These are phyloP conservation scores for Leishmania guyanensis DNA, from an alignment of 208 protist species.

Conservation along the genomic window DNA sequence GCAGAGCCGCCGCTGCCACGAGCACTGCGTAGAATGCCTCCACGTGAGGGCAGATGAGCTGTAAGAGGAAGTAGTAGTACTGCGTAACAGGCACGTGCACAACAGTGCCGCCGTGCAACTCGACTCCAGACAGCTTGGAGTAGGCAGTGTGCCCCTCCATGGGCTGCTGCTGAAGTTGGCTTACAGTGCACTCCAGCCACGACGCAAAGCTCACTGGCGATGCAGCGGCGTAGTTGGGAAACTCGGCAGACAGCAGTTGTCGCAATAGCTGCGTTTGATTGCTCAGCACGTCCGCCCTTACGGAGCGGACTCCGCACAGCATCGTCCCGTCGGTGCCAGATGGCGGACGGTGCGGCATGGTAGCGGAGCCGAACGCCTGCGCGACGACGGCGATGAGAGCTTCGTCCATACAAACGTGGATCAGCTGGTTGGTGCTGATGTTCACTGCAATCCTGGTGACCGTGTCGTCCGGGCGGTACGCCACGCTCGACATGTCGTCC, in stretches of 20 bases:
- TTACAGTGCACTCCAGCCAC: slow-evolving; percentile 67
- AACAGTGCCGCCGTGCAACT: neutral
- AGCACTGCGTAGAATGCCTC: slow-evolving; percentile 52
- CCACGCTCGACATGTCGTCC: slow-evolving; percentile 22
- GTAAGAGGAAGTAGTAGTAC: slow-evolving; percentile 55
- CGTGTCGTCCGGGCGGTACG: slow-evolving; percentile 35
- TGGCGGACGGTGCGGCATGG: slow-evolving; percentile 4
- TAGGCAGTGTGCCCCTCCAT: neutral
- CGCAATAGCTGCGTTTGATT: slow-evolving; percentile 54
- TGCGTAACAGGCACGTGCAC: slow-evolving; percentile 36
- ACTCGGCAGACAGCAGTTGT: slow-evolving; percentile 65
- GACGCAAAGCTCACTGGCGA: slow-evolving; percentile 57
- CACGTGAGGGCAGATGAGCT: slow-evolving; percentile 62
- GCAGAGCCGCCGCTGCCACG: slow-evolving; percentile 20
- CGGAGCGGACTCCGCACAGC: slow-evolving; percentile 17
- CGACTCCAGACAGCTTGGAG: neutral
- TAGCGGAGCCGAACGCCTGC: slow-evolving; percentile 34
- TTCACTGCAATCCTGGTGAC: slow-evolving; percentile 54
- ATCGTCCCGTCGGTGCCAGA: slow-evolving; percentile 18
- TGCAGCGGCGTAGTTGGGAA: slow-evolving; percentile 66
- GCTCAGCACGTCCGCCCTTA: slow-evolving; percentile 44
- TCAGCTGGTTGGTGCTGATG: slow-evolving; percentile 88
- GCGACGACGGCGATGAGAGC: slow-evolving; percentile 68
- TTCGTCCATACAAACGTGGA: slow-evolving; percentile 88
- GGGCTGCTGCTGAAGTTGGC: slow-evolving; percentile 34